Conservation (phyloP, 371 early-diverging fungal species). For the Actinomortierella ambigua region DNA sequence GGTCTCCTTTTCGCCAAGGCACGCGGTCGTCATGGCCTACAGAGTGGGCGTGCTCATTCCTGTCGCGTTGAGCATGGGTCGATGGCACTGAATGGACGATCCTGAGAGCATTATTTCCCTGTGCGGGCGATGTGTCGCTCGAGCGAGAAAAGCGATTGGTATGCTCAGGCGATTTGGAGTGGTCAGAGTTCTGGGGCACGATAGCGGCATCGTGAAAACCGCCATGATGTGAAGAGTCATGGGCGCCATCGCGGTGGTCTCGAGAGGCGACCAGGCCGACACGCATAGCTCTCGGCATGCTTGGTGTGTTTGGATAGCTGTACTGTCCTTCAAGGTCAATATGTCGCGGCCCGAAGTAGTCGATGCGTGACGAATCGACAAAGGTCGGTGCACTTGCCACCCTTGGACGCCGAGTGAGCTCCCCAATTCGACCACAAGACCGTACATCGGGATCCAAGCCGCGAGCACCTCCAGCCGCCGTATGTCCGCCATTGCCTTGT, state of each 20-base stretch:
- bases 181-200: not conserved
- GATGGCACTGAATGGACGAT: no score
- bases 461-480: not conserved
- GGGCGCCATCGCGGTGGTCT: not conserved
- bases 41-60: no score
- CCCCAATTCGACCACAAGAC: not conserved
- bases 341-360: constrained; percentile 4
- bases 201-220: not conserved
- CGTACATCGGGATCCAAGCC: not conserved
- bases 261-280: not conserved
- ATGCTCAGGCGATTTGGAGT: no score
- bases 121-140: no score
- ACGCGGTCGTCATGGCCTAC: no score
- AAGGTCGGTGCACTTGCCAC: constrained; percentile 16
- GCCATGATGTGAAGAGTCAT: no score
- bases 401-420: constrained; percentile 10
- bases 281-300: constrained; percentile 1
- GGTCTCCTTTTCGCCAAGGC: no score
- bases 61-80: no score
- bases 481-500: not conserved
- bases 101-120: no score
- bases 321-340: constrained; percentile 5
- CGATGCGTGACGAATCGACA: constrained; percentile 6
- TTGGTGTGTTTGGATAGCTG: constrained; percentile 11
- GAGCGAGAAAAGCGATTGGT: no score